A percentile compares a stretch with the other conserved stretches of the same genome.
These are phyloP conservation scores for Botrytis paeoniae DNA, from an alignment of 2,329 filamentous ascomycete species.

Conservation along the genomic window DNA sequence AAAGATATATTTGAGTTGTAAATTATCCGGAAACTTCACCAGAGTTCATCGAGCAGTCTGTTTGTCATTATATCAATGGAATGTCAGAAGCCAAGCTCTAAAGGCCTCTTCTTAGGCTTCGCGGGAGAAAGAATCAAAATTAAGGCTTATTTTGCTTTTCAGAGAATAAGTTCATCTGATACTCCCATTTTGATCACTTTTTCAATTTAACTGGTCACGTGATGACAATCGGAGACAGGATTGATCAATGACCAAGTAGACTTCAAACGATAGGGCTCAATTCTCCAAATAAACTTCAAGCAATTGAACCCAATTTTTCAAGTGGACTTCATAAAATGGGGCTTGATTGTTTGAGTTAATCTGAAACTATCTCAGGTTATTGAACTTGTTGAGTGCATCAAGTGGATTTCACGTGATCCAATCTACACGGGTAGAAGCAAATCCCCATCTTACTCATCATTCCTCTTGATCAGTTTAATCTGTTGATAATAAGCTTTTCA, in stretches of 20 bases:
- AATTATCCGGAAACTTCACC: neutral
- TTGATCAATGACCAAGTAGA: neutral
- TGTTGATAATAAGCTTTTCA: neutral
- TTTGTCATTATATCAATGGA: neutral
- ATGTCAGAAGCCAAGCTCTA: neutral
- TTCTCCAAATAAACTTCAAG: neutral
- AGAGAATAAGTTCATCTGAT: neutral
- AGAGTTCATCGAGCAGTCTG: neutral
- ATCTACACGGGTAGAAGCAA: neutral
- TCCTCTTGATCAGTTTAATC: neutral
- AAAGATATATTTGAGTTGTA: neutral
- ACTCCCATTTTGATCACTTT: neutral
- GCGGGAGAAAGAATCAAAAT: too few species aligned
- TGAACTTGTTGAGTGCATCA: too few species aligned
- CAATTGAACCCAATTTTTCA: fast-evolving
- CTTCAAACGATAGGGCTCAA: neutral
- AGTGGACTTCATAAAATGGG: neutral
- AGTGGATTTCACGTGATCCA: neutral
- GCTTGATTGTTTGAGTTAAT: neutral
- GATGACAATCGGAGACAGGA: neutral
- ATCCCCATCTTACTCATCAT: neutral
- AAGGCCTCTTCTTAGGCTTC: neutral
- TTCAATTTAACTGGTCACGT: neutral
- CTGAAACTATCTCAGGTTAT: neutral
- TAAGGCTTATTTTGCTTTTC: neutral